Conservation (phyloP, 2,329 filamentous ascomycete genomes). For the Colletotrichum limetticola region DNA sequence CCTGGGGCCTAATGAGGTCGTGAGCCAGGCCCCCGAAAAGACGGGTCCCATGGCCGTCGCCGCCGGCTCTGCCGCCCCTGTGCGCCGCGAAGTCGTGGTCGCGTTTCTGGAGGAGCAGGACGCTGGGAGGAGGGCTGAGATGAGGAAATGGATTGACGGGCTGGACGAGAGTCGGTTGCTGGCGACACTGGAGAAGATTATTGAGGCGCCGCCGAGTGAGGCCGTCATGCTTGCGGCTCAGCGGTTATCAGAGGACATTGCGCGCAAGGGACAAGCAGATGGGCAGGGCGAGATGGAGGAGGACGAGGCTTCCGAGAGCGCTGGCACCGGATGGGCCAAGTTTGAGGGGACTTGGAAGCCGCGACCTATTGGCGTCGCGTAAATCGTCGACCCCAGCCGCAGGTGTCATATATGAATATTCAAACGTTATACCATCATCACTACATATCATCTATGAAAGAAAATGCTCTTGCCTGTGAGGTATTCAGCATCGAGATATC, state of each 20-base stretch:
- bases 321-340: conserved; percentile 56
- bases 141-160: conserved; percentile 45
- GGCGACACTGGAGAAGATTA: conserved; percentile 51
- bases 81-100: conserved; percentile 50
- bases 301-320: conserved; percentile 26
- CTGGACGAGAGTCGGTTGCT: conserved; percentile 52
- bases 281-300: conserved; percentile 2
- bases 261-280: conserved; percentile 40
- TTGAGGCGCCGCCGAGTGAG: conserved; percentile 53
- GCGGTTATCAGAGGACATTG: conserved; percentile 55
- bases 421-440: background rate
- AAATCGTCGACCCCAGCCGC: conserved; percentile 26
- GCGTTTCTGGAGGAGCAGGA: conserved; percentile 50
- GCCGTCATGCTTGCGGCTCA: conserved; percentile 55
- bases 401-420: background rate
- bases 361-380: conserved; percentile 68
- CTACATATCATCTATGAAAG: too few species aligned
- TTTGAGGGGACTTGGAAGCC: conserved; percentile 66
- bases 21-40: conserved; percentile 35
- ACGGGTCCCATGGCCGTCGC: background rate
- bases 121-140: conserved; percentile 39
- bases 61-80: background rate
- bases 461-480: too few species aligned
- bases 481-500: background rate
- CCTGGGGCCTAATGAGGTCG: conserved; percentile 45